Conservation (phyloP, 768 basidiomycete genomes). For the Collybiopsis confluens region DNA sequence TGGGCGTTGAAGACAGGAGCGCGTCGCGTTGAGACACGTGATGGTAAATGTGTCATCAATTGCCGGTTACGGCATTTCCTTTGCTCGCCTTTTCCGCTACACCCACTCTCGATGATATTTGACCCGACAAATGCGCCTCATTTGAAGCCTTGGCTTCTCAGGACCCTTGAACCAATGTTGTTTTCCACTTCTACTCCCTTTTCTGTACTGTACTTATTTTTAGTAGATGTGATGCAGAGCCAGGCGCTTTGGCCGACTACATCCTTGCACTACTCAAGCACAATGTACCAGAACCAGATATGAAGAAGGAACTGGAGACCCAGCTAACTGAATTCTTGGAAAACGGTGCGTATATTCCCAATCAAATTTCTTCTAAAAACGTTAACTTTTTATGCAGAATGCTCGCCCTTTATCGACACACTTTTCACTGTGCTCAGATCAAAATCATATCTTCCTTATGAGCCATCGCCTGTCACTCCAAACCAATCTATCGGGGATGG, state of each 20-base stretch:
- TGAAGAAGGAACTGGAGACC: conserved; percentile 68
- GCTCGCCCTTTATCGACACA: conserved; percentile 71
- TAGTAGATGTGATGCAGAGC: conserved; percentile 91
- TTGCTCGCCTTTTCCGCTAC: neutral
- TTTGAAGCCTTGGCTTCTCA: conserved; percentile 85
- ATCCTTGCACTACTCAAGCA: conserved; percentile 91
- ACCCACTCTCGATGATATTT: conserved; percentile 49
- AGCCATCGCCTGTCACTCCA: conserved; percentile 36
- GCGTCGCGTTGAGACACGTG: neutral
- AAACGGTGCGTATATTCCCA: conserved; percentile 51
- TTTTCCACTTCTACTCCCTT: conserved; percentile 25
- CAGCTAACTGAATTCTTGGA: conserved; percentile 94
- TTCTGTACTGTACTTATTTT: conserved; percentile 1
- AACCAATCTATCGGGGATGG: conserved; percentile 52
- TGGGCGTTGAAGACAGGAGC: neutral
- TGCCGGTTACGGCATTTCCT: neutral
- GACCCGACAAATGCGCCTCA: conserved; percentile 60
- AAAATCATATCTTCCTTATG: conserved; percentile 81
- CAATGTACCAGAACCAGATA: conserved; percentile 76
- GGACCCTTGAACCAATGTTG: conserved; percentile 88
- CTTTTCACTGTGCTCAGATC: conserved; percentile 82
- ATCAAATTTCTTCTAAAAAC: conserved; percentile 12
- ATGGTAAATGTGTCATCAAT: neutral
- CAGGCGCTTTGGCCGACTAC: conserved; percentile 89
- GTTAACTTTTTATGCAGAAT: conserved; percentile 40